phyloP scores from a whole-genome alignment of 2,329 filamentous ascomycete genomes.

The Fusarium siculi region DNA sequence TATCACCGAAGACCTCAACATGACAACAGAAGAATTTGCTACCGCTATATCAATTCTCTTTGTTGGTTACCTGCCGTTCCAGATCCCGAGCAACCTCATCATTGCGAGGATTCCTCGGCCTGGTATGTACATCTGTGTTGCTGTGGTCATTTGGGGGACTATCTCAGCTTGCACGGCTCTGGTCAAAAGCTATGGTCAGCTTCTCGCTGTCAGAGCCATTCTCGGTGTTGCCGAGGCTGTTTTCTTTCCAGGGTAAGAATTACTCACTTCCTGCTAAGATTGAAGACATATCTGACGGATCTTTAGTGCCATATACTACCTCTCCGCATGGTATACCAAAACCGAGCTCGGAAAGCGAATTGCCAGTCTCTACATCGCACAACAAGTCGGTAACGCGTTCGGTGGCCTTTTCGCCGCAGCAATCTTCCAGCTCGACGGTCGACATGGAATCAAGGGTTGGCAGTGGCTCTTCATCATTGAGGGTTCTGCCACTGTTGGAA shows the following conservation, averaged over 20 bases:
- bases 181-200: conserved; percentile 49
- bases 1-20: conserved; percentile 51
- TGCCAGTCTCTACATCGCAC: conserved; percentile 45
- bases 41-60: conserved; percentile 52
- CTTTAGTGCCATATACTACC: conserved; percentile 49
- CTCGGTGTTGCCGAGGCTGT: conserved; percentile 66
- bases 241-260: conserved; percentile 56
- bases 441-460: conserved; percentile 36
- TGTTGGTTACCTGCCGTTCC: conserved; percentile 51
- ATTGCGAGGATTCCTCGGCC: conserved; percentile 29
- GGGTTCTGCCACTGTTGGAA: background rate
- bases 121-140: conserved; percentile 35
- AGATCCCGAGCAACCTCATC: conserved; percentile 52
- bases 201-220: conserved; percentile 51
- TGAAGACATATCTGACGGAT: background rate
- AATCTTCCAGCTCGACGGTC: conserved; percentile 47
- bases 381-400: conserved; percentile 44
- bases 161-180: conserved; percentile 54
- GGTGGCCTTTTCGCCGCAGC: conserved; percentile 50
- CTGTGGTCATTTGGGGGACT: conserved; percentile 39
- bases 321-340: conserved; percentile 55
- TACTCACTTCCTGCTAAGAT: background rate
- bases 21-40: conserved; percentile 51
- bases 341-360: conserved; percentile 49
- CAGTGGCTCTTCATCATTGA: conserved; percentile 36